phyloP scores from a whole-genome alignment of 345 rosid genomes.

The Salix udensis region DNA sequence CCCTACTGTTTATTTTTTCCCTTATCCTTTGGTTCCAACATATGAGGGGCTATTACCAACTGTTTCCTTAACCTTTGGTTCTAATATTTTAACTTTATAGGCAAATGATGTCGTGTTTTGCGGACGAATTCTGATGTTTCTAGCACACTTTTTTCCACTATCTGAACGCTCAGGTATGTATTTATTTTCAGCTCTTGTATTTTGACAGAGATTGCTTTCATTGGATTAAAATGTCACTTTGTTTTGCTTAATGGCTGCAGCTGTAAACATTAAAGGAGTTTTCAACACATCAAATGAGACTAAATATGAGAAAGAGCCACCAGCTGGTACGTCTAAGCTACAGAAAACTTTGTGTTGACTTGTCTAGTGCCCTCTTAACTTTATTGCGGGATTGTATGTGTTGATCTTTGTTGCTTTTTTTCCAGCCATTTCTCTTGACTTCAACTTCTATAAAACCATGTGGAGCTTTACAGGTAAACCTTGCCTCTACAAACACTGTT shows the following conservation, averaged over 20 bases:
- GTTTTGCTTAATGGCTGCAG: constrained; percentile 48
- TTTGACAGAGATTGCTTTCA: constrained; percentile 9
- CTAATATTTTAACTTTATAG: constrained; percentile 38
- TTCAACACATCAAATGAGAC: constrained; percentile 97
- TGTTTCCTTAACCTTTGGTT: not conserved
- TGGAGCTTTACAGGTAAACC: constrained; percentile 94
- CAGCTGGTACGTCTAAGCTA: constrained; percentile 47
- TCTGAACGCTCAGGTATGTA: constrained; percentile 89
- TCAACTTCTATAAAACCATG: constrained; percentile 92
- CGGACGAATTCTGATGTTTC: constrained; percentile 93
- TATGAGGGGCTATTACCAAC: not conserved
- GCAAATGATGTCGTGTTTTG: constrained; percentile 97
- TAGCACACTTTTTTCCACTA: constrained; percentile 91
- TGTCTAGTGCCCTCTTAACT: not conserved
- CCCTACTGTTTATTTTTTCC: not conserved
- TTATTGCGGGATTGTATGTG: not conserved
- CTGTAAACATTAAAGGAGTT: constrained; percentile 95
- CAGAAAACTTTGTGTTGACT: constrained; percentile 10
- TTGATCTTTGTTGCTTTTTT: constrained; percentile 19
- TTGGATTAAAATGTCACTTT: constrained; percentile 7
- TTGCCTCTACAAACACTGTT: not conserved
- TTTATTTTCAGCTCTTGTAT: constrained; percentile 8
- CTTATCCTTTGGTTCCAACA: constrained; percentile 1
- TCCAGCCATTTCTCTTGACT: constrained; percentile 82
- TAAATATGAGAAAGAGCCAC: constrained; percentile 86